Conservation (phyloP, 768 basidiomycete genomes). For the Fomitopsis serialis region DNA sequence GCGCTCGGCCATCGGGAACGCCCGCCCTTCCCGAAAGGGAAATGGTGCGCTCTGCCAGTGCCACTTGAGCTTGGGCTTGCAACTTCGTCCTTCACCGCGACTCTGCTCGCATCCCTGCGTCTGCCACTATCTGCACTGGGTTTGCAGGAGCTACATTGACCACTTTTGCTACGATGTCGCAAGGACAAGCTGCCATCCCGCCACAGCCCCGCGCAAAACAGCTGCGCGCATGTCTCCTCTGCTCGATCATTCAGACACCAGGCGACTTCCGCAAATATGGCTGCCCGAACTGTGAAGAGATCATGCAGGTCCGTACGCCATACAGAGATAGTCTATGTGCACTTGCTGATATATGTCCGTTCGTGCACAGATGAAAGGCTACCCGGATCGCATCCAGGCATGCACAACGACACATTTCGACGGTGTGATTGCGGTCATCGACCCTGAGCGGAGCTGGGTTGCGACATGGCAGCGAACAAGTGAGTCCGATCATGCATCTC, state of each 20-base stretch:
- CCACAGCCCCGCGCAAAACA: constrained; percentile 60
- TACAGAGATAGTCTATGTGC: neutral
- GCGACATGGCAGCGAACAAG: constrained; percentile 94
- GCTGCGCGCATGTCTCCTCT: constrained; percentile 88
- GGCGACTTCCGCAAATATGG: constrained; percentile 80
- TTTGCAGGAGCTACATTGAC: too few relatives aligned
- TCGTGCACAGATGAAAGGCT: constrained; percentile 72
- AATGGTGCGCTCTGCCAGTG: neutral
- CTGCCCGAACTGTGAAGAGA: constrained; percentile 96
- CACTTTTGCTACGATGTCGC: constrained; percentile 13
- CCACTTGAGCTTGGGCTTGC: too few relatives aligned
- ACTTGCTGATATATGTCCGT: neutral
- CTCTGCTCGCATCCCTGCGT: too few relatives aligned
- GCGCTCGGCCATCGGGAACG: neutral
- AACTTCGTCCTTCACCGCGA: too few relatives aligned
- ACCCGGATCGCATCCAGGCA: constrained; percentile 70
- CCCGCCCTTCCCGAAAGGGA: neutral
- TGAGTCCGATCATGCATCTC: constrained; percentile 31
- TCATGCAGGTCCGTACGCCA: constrained; percentile 67
- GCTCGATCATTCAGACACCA: constrained; percentile 83
- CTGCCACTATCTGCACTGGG: too few relatives aligned
- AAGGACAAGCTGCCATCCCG: constrained; percentile 40
- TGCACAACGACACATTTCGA: constrained; percentile 95
- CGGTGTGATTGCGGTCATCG: constrained; percentile 82
- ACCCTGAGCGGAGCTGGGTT: constrained; percentile 90